These are phyloP conservation scores for Thermochaetoides thermophila DNA, from an alignment of 495 filamentous ascomycete species.

Conservation along the genomic window DNA sequence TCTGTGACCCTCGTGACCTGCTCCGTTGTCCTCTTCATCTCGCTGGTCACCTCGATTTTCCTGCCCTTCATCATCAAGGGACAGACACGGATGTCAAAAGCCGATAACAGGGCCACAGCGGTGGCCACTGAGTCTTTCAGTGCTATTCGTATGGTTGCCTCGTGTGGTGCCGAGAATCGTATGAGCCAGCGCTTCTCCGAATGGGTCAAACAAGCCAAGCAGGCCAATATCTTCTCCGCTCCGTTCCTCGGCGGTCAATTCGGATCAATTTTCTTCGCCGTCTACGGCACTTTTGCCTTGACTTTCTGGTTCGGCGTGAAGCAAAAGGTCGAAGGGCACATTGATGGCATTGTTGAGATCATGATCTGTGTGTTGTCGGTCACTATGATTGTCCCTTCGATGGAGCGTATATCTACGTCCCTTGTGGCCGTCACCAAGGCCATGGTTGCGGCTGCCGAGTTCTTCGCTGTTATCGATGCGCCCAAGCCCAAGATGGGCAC, in stretches of 20 bases:
- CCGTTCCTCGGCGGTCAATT: slow-evolving; percentile 32
- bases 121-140: slow-evolving; percentile 44
- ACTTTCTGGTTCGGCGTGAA: slow-evolving; percentile 41
- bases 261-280: slow-evolving; percentile 26
- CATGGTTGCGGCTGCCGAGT: slow-evolving; percentile 38
- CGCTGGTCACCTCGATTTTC: slow-evolving; percentile 34
- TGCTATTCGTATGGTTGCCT: slow-evolving; percentile 43
- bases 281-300: slow-evolving; percentile 29
- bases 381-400: slow-evolving; percentile 37
- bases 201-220: slow-evolving; percentile 43
- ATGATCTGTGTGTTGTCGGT: slow-evolving; percentile 42
- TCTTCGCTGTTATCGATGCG: slow-evolving; percentile 43
- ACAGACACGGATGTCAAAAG: slow-evolving; percentile 22
- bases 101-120: slow-evolving; percentile 38
- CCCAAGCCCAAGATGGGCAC: slow-evolving; percentile 30
- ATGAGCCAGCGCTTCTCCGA: slow-evolving; percentile 34
- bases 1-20: slow-evolving; percentile 40
- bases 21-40: slow-evolving; percentile 41
- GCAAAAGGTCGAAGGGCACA: slow-evolving; percentile 22
- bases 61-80: slow-evolving; percentile 47
- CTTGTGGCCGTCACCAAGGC: slow-evolving; percentile 37
- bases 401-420: slow-evolving; percentile 37
- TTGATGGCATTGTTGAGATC: slow-evolving; percentile 30
- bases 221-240: slow-evolving; percentile 30
- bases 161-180: slow-evolving; percentile 46